Conservation (phyloP, 805 yeast genomes). For the Cyberlindnera euphorbiiphila region DNA sequence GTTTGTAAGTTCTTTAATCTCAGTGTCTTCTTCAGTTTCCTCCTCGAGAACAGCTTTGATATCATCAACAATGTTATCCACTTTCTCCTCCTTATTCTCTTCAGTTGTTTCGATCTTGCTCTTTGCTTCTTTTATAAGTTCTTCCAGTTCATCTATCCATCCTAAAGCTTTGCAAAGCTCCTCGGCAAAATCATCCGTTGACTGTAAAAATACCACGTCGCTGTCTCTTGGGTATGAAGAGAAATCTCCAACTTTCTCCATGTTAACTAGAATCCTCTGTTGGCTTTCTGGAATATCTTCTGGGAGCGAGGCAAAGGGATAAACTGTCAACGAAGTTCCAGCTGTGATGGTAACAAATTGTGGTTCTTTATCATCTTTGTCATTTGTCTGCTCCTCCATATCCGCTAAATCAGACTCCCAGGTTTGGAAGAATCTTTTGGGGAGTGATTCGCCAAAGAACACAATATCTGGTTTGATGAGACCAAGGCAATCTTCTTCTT, state of each 20-base stretch:
- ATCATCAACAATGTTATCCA: slow-evolving; percentile 27
- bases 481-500: slow-evolving; percentile 52
- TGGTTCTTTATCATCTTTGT: slow-evolving; percentile 25
- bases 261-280: slow-evolving; percentile 65
- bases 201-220: slow-evolving; percentile 59
- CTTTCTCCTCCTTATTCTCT: slow-evolving; percentile 22
- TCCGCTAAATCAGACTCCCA: slow-evolving; percentile 53
- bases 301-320: slow-evolving; percentile 87
- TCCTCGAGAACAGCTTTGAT: slow-evolving; percentile 24
- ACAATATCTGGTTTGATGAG: slow-evolving; percentile 91
- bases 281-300: slow-evolving; percentile 48
- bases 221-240: slow-evolving; percentile 44
- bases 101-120: slow-evolving; percentile 1
- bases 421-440: slow-evolving; percentile 57
- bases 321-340: slow-evolving; percentile 87
- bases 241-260: slow-evolving; percentile 76
- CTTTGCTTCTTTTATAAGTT: slow-evolving; percentile 13
- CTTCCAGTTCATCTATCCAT: slow-evolving; percentile 43
- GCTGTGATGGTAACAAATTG: slow-evolving; percentile 80
- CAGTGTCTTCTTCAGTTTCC: slow-evolving; percentile 2
- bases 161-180: slow-evolving; percentile 52
- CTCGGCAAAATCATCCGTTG: slow-evolving; percentile 64
- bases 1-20: neutral
- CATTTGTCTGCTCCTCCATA: slow-evolving; percentile 15
- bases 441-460: slow-evolving; percentile 89